Evolutionary conservation across 192 early-diverging fungal genomes (phyloP).

Genomic region (Endogone sp.): DNA sequence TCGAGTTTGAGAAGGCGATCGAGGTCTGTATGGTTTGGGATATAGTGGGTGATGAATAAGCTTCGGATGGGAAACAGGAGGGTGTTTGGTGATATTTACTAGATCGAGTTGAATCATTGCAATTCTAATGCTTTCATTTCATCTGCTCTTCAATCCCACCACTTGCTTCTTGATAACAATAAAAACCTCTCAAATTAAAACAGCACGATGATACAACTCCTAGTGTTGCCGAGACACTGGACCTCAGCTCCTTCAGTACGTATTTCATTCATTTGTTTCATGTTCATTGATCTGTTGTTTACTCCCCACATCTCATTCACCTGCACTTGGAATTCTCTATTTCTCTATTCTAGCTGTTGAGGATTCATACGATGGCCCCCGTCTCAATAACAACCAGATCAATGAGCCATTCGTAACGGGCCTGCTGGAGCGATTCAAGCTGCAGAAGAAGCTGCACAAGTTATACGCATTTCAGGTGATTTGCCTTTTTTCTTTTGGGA

Average conservation of each 20-base stretch:
- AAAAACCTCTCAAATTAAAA: too few species aligned
- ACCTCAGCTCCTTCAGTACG: constrained; percentile 61
- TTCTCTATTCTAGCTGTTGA: constrained; percentile 52
- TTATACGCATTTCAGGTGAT: constrained; percentile 79
- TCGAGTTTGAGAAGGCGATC: constrained; percentile 94
- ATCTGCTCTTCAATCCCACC: too few species aligned
- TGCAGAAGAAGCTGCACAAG: constrained; percentile 87
- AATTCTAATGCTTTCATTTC: too few species aligned
- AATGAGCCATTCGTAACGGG: constrained; percentile 75
- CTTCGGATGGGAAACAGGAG: not conserved
- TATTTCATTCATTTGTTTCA: constrained; percentile 21
- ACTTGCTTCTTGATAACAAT: too few species aligned
- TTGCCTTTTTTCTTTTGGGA: not conserved
- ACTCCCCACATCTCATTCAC: not conserved
- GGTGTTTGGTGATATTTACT: not conserved
- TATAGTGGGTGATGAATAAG: too few species aligned
- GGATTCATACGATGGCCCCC: constrained; percentile 82
- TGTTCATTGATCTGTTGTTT: not conserved
- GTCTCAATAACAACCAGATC: constrained; percentile 58
- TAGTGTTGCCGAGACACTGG: constrained; percentile 51
- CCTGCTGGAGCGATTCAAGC: constrained; percentile 75
- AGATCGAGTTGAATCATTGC: too few species aligned
- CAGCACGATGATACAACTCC: constrained; percentile 21
- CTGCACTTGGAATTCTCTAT: constrained; percentile 10
- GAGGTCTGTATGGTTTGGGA: constrained; percentile 33